Evolutionary conservation across 1,284 basidiomycete species (phyloP).

Genomic region (Afroboletus lepidellus): DNA sequence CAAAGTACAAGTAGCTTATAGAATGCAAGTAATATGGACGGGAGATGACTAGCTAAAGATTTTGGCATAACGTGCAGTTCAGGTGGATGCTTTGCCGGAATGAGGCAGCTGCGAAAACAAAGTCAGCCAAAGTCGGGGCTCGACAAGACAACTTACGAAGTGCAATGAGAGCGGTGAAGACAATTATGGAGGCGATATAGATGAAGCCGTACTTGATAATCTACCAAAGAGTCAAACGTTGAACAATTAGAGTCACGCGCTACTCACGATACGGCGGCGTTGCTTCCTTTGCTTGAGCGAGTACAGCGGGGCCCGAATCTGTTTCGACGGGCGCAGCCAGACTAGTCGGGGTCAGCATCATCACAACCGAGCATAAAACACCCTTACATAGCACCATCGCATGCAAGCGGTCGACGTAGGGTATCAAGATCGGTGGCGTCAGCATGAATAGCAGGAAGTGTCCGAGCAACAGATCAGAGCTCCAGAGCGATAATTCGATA

Average conservation of each 20-base stretch:
- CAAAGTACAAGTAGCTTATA: constrained; percentile 33
- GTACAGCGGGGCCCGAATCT: constrained; percentile 93
- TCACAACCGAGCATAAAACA: constrained; percentile 16
- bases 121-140: not conserved
- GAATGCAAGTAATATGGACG: constrained; percentile 27
- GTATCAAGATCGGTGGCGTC: constrained; percentile 69
- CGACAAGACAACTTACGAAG: constrained; percentile 57
- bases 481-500: constrained; percentile 79
- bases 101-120: constrained; percentile 47
- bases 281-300: constrained; percentile 85
- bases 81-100: constrained; percentile 59
- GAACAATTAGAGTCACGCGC: not conserved
- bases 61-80: constrained; percentile 68
- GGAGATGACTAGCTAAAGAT: constrained; percentile 47
- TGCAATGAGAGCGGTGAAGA: constrained; percentile 77
- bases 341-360: constrained; percentile 46
- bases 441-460: constrained; percentile 75
- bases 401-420: constrained; percentile 75
- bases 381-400: constrained; percentile 70
- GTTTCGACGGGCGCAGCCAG: constrained; percentile 84
- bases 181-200: constrained; percentile 70
- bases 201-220: constrained; percentile 76
- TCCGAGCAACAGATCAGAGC: constrained; percentile 69
- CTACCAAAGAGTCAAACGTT: constrained; percentile 33
- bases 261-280: constrained; percentile 80